These are phyloP conservation scores for Nitzschia putrida DNA, from an alignment of 108 stramenopile genomes.

Conservation along the genomic window DNA sequence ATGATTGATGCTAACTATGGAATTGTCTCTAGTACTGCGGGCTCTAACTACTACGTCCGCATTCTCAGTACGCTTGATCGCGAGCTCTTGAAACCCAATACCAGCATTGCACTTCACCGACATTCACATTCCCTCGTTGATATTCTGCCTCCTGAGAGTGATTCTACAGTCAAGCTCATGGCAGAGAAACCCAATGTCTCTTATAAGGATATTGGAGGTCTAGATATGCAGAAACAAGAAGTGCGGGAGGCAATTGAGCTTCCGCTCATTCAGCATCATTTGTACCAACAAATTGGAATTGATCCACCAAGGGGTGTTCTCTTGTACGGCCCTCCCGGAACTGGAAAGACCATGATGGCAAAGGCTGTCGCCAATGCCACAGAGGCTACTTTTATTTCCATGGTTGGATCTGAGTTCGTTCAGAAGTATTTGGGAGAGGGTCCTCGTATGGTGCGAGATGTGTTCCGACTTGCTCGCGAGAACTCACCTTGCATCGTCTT, in stretches of 20 bases:
- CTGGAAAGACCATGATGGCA: constrained; percentile 99
- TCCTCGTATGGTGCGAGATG: constrained; percentile 99
- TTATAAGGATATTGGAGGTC: constrained; percentile 99
- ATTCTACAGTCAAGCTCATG: constrained; percentile 98
- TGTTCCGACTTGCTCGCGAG: constrained; percentile 98
- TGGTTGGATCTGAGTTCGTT: constrained; percentile 99
- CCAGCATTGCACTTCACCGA: constrained; percentile 95
- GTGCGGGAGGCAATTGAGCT: constrained; percentile 99
- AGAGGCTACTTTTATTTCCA: constrained; percentile 96
- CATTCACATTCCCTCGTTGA: constrained; percentile 98
- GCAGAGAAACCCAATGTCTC: constrained; percentile 97
- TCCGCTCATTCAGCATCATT: constrained; percentile 95
- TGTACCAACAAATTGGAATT: constrained; percentile 99
- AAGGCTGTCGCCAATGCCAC: constrained; percentile 99
- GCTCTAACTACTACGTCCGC: constrained; percentile 97
- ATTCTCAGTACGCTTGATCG: constrained; percentile 96
- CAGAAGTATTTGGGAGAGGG: constrained; percentile 99
- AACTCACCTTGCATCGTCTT: constrained; percentile 98
- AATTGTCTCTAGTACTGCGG: constrained; percentile 93
- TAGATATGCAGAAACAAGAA: constrained; percentile 99
- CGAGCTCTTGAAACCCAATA: constrained; percentile 97
- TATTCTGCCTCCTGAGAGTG: constrained; percentile 97
- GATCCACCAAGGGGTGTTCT: constrained; percentile 99
- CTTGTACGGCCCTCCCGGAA: constrained; percentile 89
- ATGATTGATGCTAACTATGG: constrained; percentile 99